These are phyloP conservation scores for Sporothrix euskadiensis DNA, from an alignment of 2,329 filamentous ascomycete species.

Conservation along the genomic window DNA sequence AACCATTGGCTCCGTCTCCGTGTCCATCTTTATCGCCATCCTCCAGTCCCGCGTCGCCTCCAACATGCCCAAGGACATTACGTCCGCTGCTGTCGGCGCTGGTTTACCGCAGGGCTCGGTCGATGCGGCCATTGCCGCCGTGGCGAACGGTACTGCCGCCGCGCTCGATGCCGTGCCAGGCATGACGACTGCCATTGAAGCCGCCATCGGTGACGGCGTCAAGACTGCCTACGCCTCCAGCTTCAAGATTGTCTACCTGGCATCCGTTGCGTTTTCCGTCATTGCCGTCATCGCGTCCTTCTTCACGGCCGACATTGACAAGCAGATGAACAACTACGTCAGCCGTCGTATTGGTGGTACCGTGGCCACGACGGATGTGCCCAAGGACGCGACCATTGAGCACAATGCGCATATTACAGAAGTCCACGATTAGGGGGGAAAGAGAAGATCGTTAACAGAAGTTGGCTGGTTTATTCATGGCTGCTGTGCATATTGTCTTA, in stretches of 20 bases:
- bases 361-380: slow-evolving; percentile 19
- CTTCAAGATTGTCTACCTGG: slow-evolving; percentile 26
- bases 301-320: slow-evolving; percentile 26
- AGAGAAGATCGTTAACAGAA: too few species aligned
- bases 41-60: slow-evolving; percentile 19
- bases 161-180: slow-evolving; percentile 25
- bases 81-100: background rate
- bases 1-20: slow-evolving; percentile 23
- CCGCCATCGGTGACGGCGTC: slow-evolving; percentile 14
- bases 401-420: slow-evolving; percentile 21
- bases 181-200: slow-evolving; percentile 25
- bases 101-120: slow-evolving; percentile 23
- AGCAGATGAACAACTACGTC: slow-evolving; percentile 25
- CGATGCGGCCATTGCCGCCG: slow-evolving; percentile 13
- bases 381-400: slow-evolving; percentile 23
- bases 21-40: slow-evolving; percentile 28
- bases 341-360: slow-evolving; percentile 27
- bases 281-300: slow-evolving; percentile 25
- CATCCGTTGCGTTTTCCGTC: slow-evolving; percentile 24
- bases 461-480: too few species aligned
- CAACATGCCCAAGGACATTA: slow-evolving; percentile 19
- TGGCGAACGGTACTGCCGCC: slow-evolving; percentile 14
- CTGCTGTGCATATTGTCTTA: too few species aligned
- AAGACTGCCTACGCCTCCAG: slow-evolving; percentile 21
- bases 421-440: background rate